Base-by-base conservation (phyloP, 208 protist genomes). In the Novymonas esmeraldas region DNA sequence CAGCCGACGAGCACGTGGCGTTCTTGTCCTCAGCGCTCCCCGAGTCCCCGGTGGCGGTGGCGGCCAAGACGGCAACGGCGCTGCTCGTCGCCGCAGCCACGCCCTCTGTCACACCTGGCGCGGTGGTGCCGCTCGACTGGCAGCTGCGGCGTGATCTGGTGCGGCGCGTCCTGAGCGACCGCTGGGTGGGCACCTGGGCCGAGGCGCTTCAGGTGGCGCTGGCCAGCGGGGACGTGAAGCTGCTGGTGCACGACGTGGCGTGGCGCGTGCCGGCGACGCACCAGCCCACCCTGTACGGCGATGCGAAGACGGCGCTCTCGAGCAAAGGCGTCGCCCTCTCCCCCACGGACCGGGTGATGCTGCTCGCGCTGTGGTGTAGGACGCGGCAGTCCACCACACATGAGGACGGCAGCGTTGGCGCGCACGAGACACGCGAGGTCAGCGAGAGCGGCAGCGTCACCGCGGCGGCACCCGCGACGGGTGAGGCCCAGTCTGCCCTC, bases 121-220 rank as follows among this genome's bases (percentile, higher is more conserved):
- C 70, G 28, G 9, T 31, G 28, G 28, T 91, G n/a, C 78, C 76
- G 24, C 18, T 91, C 1, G 76, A 76, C 48, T 78, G 82, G 54
- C 58, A 41, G 20, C 46, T 62, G 20, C 68, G 70, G 26, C 82
- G 84, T 50, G 18, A 22, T 11, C 42, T 68, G 1, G 45, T 90
- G 18, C 67, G 26, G 7, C 52, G 61, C 9, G 59, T 94, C 13
- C 51, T 91, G 16, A 22, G 28, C 13, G 81, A 89, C 70, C 88
- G 88, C 10, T 94, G 88, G 85, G 45, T 59, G 14, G 79, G 79
- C 24, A 79, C 76, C 54, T 94, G 88, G 88, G 70, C 88, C 29
- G 67, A 73, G 29, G 88, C 88, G 11, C 75, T 94, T 36, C 74
- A 41, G 44, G 74, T 91, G 0, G 85, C 83, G 6, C 39, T 87